phyloP scores from a whole-genome alignment of 805 yeast species.

The Debaryomyces prosopidis region DNA sequence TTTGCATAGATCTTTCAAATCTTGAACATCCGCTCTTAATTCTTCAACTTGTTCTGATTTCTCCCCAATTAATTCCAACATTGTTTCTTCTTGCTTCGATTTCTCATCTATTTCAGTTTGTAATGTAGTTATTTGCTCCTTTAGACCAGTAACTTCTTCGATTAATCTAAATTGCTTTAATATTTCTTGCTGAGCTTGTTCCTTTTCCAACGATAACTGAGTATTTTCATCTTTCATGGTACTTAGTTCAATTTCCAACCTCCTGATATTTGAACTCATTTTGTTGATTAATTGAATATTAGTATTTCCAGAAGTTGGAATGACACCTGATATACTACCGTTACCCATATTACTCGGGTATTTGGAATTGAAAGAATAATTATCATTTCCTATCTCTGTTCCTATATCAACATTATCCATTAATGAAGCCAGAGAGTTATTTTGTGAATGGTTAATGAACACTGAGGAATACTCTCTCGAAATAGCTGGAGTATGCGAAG shows the following conservation, averaged over 20 bases:
- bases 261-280: slow-evolving; percentile 72
- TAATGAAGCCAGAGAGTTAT: slow-evolving; percentile 17
- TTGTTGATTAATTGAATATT: slow-evolving; percentile 68
- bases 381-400: slow-evolving; percentile 3
- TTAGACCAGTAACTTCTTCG: slow-evolving; percentile 30
- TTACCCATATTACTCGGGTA: slow-evolving; percentile 2
- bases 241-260: slow-evolving; percentile 76
- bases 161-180: slow-evolving; percentile 36
- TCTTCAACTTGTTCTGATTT: slow-evolving; percentile 85
- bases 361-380: slow-evolving; percentile 7
- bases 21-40: slow-evolving; percentile 82
- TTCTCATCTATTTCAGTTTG: slow-evolving; percentile 34
- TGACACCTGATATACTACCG: slow-evolving; percentile 7
- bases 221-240: slow-evolving; percentile 64
- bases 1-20: slow-evolving; percentile 79
- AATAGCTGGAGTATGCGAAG: slow-evolving; percentile 45
- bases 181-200: slow-evolving; percentile 67
- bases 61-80: slow-evolving; percentile 77
- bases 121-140: slow-evolving; percentile 24
- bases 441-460: slow-evolving; percentile 9
- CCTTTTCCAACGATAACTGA: slow-evolving; percentile 56
- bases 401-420: slow-evolving; percentile 12
- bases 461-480: slow-evolving; percentile 9
- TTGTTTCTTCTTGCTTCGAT: slow-evolving; percentile 47
- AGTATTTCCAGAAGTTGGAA: slow-evolving; percentile 9